phyloP scores from a whole-genome alignment of 768 basidiomycete species.

The Russula brevipes region DNA sequence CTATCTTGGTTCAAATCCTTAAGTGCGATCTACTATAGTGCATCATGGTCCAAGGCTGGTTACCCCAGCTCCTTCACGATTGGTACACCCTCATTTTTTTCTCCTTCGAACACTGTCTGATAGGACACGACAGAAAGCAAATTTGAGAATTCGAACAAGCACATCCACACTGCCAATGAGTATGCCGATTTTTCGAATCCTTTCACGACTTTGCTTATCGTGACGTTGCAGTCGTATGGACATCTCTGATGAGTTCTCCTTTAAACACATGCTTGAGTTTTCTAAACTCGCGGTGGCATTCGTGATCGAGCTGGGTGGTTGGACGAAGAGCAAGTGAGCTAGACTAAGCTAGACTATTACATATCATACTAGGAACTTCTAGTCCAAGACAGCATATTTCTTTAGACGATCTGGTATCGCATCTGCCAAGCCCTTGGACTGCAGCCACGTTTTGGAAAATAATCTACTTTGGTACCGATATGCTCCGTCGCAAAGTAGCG shows the following conservation, averaged over 20 bases:
- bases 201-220: constrained; percentile 18
- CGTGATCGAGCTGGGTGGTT: constrained; percentile 48
- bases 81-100: constrained; percentile 40
- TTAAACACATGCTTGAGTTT: constrained; percentile 76
- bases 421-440: constrained; percentile 66
- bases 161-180: constrained; percentile 82
- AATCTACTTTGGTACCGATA: constrained; percentile 95
- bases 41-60: constrained; percentile 82
- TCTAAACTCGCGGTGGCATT: constrained; percentile 51
- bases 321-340: constrained; percentile 31
- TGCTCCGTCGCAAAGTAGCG: constrained; percentile 91
- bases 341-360: neutral
- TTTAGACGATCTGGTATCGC: constrained; percentile 79
- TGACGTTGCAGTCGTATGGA: constrained; percentile 61
- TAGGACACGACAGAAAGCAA: constrained; percentile 45
- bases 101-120: constrained; percentile 2
- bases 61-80: constrained; percentile 83
- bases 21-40: constrained; percentile 39
- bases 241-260: constrained; percentile 83
- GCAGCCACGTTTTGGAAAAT: constrained; percentile 91
- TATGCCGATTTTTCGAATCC: constrained; percentile 38
- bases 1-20: constrained; percentile 29
- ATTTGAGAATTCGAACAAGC: constrained; percentile 72
- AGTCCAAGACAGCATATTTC: constrained; percentile 87
- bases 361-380: neutral